Evolutionary conservation across 805 yeast species (phyloP).

Genomic region (Priceomyces carsonii): DNA sequence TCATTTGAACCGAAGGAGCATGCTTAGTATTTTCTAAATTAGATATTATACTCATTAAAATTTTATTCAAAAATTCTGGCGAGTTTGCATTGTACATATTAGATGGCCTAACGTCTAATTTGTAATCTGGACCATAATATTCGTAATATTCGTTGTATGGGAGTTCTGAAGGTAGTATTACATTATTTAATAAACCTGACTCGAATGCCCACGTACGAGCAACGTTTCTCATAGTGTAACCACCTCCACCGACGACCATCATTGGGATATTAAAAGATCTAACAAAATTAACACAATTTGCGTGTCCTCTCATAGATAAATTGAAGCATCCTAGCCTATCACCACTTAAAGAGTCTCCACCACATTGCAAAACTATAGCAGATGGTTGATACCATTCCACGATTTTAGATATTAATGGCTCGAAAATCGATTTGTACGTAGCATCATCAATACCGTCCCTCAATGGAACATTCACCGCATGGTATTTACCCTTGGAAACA

Average conservation of each 20-base stretch:
- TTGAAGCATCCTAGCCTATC: conserved; percentile 96
- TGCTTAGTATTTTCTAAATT: conserved; percentile 88
- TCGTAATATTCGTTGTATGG: conserved; percentile 97
- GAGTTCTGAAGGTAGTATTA: conserved; percentile 69
- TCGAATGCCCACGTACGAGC: conserved; percentile 95
- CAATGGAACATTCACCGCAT: conserved; percentile 87
- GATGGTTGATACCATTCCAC: conserved; percentile 92
- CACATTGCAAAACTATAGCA: conserved; percentile 96
- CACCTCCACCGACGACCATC: conserved; percentile 97
- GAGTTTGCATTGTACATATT: conserved; percentile 96
- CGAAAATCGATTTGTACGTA: conserved; percentile 79
- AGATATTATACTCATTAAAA: conserved; percentile 70
- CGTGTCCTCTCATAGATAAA: conserved; percentile 90
- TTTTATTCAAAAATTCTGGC: conserved; percentile 86
- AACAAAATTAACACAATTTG: conserved; percentile 89
- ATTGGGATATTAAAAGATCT: conserved; percentile 84
- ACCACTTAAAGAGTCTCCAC: conserved; percentile 95
- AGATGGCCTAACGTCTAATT: conserved; percentile 90
- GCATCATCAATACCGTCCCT: conserved; percentile 96
- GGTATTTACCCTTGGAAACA: conserved; percentile 86
- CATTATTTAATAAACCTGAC: conserved; percentile 82
- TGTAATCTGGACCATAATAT: conserved; percentile 96
- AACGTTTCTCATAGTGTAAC: conserved; percentile 96
- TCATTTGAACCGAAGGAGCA: conserved; percentile 97
- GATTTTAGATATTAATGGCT: conserved; percentile 77